phyloP scores from a whole-genome alignment of 2,329 filamentous ascomycete species.

The Aspergillus arachidicola region DNA sequence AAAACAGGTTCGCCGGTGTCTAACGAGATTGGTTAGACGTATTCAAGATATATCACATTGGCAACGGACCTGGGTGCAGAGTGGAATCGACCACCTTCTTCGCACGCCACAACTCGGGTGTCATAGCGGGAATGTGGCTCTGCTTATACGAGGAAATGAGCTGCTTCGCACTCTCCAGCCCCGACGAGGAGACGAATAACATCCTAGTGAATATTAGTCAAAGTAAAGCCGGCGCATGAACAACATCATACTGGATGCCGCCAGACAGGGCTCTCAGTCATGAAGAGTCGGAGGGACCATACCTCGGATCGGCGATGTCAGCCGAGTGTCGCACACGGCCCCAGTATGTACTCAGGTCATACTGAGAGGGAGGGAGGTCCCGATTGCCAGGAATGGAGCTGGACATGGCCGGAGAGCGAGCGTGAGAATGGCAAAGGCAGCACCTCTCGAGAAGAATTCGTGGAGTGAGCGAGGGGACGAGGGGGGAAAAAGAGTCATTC shows the following conservation, averaged over 20 bases:
- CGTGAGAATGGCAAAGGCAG: conserved; percentile 10
- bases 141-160: conserved; percentile 85
- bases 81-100: conserved; percentile 98
- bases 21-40: conserved; percentile 38
- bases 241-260: not conserved
- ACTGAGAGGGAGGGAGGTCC: conserved; percentile 87
- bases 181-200: conserved; percentile 74
- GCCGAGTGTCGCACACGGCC: conserved; percentile 88
- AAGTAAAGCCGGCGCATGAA: not conserved
- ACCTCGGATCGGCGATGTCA: conserved; percentile 94
- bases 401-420: conserved; percentile 52
- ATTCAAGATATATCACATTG: not conserved
- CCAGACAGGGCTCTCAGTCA: no score
- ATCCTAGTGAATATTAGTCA: conserved; percentile 61
- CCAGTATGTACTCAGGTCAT: conserved; percentile 92
- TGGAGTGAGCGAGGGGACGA: not conserved
- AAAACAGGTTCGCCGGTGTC: conserved; percentile 92
- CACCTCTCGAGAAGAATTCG: conserved; percentile 8
- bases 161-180: conserved; percentile 82
- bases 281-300: conserved; percentile 44
- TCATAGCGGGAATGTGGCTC: conserved; percentile 78
- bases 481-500: conserved; percentile 6
- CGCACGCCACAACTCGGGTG: conserved; percentile 85
- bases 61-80: conserved; percentile 77
- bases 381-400: conserved; percentile 66